phyloP scores from a whole-genome alignment of 306 rosid genomes.

The Trifolium pratense region DNA sequence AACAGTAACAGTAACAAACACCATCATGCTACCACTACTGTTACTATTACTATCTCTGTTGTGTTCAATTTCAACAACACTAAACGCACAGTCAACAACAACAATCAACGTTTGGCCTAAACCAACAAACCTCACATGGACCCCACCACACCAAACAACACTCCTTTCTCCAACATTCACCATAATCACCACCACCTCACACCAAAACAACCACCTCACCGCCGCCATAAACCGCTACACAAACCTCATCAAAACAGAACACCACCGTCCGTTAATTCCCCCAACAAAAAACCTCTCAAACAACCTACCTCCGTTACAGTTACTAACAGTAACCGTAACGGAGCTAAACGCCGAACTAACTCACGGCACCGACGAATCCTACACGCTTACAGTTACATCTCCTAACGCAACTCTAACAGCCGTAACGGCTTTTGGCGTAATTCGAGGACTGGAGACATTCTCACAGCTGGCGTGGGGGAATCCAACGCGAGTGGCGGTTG shows the following conservation, averaged over 20 bases:
- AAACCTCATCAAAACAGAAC: slow-evolving; percentile 60
- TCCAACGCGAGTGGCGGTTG: slow-evolving; percentile 59
- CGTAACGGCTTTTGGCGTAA: slow-evolving; percentile 72
- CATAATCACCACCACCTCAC: slow-evolving; percentile 48
- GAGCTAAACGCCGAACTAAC: slow-evolving; percentile 53
- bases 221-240: slow-evolving; percentile 63
- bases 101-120: slow-evolving; percentile 75
- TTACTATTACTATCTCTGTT: not conserved
- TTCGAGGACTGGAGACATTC: slow-evolving; percentile 82
- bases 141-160: slow-evolving; percentile 52
- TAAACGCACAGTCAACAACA: not conserved
- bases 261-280: slow-evolving; percentile 58
- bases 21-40: not conserved
- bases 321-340: slow-evolving; percentile 47
- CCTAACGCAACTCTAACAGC: slow-evolving; percentile 53
- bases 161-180: slow-evolving; percentile 67
- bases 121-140: slow-evolving; percentile 69
- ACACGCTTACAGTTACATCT: slow-evolving; percentile 52
- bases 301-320: slow-evolving; percentile 50
- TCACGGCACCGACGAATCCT: slow-evolving; percentile 75
- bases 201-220: slow-evolving; percentile 53
- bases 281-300: slow-evolving; percentile 45
- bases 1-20: not conserved
- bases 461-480: slow-evolving; percentile 79
- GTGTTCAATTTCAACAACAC: not conserved